Evolutionary conservation across 2,329 filamentous ascomycete species (phyloP).

Genomic region (Cordyceps pruinosa): DNA sequence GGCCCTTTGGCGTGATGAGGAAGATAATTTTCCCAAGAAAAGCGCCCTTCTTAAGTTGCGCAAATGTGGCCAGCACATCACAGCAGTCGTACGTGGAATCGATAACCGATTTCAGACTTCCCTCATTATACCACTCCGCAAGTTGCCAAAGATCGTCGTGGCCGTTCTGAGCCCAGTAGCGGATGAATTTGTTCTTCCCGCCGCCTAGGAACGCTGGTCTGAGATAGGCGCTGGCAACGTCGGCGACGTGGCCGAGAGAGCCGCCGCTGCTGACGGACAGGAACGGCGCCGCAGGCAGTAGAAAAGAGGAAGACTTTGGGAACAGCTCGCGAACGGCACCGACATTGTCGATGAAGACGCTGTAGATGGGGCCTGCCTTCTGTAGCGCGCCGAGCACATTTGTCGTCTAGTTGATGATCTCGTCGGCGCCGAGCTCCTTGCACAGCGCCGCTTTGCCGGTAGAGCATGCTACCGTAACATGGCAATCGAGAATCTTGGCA

Average conservation of each 20-base stretch:
- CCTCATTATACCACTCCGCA: conserved; percentile 48
- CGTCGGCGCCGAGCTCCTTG: conserved; percentile 54
- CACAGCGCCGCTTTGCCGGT: conserved; percentile 51
- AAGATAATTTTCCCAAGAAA: conserved; percentile 54
- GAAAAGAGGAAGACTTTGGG: conserved; percentile 41
- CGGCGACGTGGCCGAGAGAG: conserved; percentile 20
- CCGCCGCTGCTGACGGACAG: conserved; percentile 44
- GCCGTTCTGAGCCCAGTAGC: conserved; percentile 33
- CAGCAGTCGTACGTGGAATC: conserved; percentile 51
- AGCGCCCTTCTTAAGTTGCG: conserved; percentile 50
- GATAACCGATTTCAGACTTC: conserved; percentile 49
- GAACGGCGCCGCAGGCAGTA: conserved; percentile 41
- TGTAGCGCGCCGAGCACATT: conserved; percentile 35
- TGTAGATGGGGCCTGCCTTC: conserved; percentile 37
- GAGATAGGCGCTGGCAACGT: conserved; percentile 20
- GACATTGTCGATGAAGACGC: conserved; percentile 48
- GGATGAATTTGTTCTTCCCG: conserved; percentile 35
- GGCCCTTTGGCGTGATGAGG: neutral
- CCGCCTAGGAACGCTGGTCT: conserved; percentile 32
- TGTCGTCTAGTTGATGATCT: conserved; percentile 51
- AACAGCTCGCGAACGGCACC: conserved; percentile 36
- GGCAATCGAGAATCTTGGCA: conserved; percentile 53
- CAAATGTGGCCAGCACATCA: conserved; percentile 49
- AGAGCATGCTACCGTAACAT: conserved; percentile 59
- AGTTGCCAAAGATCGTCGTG: conserved; percentile 42